phyloP scores from a whole-genome alignment of 208 protist genomes.

The Strigomonas galati region DNA sequence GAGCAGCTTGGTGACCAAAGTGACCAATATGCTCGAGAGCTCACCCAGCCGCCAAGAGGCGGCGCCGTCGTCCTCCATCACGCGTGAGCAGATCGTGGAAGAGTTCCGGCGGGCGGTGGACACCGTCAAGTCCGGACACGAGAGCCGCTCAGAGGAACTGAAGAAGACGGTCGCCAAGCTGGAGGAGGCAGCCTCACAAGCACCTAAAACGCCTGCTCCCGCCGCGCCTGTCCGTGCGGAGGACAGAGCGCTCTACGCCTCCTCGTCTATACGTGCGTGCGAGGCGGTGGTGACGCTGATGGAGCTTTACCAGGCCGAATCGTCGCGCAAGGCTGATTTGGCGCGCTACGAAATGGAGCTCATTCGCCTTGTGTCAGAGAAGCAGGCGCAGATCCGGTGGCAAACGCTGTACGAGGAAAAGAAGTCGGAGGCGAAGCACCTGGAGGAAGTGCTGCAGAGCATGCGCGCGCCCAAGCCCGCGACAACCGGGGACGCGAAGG shows the following conservation, averaged over 20 bases:
- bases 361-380: slow-evolving; percentile 26
- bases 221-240: too few relatives aligned
- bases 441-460: slow-evolving; percentile 36
- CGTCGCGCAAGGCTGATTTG: slow-evolving; percentile 9
- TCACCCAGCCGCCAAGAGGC: too few relatives aligned
- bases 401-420: slow-evolving; percentile 38
- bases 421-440: slow-evolving; percentile 31
- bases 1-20: too few relatives aligned
- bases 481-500: neutral
- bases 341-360: slow-evolving; percentile 38
- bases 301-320: slow-evolving; percentile 13
- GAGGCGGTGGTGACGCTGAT: neutral
- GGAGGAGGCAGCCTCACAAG: too few relatives aligned
- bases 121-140: too few relatives aligned
- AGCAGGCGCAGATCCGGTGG: slow-evolving; percentile 30
- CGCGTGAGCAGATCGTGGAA: too few relatives aligned
- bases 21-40: too few relatives aligned
- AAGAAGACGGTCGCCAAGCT: too few relatives aligned
- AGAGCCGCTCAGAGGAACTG: too few relatives aligned
- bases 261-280: neutral
- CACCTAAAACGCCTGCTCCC: too few relatives aligned
- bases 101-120: too few relatives aligned
- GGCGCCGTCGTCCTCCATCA: too few relatives aligned
- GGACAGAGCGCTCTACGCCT: neutral
- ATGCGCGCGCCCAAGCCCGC: slow-evolving; percentile 14